Evolutionary conservation across 2,329 filamentous ascomycete species (phyloP), one percentile per base, ranked within the genome.

Genomic region (Gliomastix tumulicola): DNA sequence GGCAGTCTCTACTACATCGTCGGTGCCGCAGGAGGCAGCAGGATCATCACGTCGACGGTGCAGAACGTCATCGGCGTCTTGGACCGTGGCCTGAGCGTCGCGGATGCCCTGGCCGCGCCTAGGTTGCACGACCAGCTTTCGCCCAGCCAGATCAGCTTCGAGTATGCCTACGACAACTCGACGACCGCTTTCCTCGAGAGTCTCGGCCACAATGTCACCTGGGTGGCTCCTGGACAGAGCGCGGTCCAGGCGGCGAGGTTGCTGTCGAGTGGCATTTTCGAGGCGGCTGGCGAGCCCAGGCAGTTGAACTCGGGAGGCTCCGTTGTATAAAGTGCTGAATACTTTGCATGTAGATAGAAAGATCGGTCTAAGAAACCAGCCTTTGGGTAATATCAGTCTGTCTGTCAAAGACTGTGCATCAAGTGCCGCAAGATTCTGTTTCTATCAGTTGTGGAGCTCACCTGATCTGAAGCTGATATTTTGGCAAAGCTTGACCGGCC

Each of bases 41-140:
- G 86, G 4, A 95, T 95, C 56, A 90, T 88, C 49, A 94, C 87
- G 0, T 66, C 85, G 0, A 90, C 83, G 0, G 71, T 88, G n/a
- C 87, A 92, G 57, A 82, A 80, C 38, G 64, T 88, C 5, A 79
- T 86, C 51, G 73, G 88, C 47, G 72, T 88, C 0, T 62, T 96
- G 0, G 87, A 94, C 46, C 71, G 74, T 23, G 60, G 60, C 4
- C 63, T 87, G 62, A 78, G 69, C 0, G 66, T 78, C 0, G 56
- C 65, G 0, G 66, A 84, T 34, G 82, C 87, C 0, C 60, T 95
- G 1, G 74, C 72, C 0, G 58, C 74, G 41, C 84, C 86, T 0
- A 66, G 89, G 2, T 56, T 95, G 18, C 88, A 96, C 49, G 87
- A 95, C 49, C 88, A 95, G 62, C 66, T 95, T 6, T 65, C 81